Conservation (phyloP, 352 stramenopile genomes). For the Paralagenidium karlingii region DNA sequence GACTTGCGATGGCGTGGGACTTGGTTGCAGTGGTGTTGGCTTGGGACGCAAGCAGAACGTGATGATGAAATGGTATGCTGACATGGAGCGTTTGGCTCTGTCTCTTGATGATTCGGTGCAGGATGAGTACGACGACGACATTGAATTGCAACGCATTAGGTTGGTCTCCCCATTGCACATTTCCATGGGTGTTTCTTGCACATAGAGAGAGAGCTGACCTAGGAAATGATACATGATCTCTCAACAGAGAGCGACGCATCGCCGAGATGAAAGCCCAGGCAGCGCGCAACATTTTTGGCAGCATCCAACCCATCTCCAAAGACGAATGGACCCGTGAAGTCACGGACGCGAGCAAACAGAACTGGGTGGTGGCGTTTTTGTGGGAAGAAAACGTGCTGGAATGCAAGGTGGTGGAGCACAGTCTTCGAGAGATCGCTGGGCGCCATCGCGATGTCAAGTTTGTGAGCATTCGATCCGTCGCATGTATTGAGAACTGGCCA, state of each 20-base stretch:
- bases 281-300: slow-evolving; percentile 77
- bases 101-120: slow-evolving; percentile 7
- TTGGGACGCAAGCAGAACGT: too few relatives aligned
- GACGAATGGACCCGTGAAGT: slow-evolving; percentile 89
- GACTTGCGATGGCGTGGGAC: background rate
- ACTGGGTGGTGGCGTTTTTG: slow-evolving; percentile 85
- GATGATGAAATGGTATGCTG: too few relatives aligned
- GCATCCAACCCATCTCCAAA: slow-evolving; percentile 85
- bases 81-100: too few relatives aligned
- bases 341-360: slow-evolving; percentile 65
- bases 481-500: slow-evolving; percentile 89
- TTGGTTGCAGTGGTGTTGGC: background rate
- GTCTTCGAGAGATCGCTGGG: slow-evolving; percentile 68
- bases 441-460: slow-evolving; percentile 89
- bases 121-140: slow-evolving; percentile 81
- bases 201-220: background rate
- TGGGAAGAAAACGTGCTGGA: slow-evolving; percentile 83
- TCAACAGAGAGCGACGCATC: slow-evolving; percentile 59
- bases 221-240: background rate
- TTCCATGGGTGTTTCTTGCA: too few relatives aligned
- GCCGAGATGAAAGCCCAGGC: slow-evolving; percentile 79
- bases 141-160: slow-evolving; percentile 59
- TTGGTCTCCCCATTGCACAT: background rate
- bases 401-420: slow-evolving; percentile 86
- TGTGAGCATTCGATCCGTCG: slow-evolving; percentile 85